Evolutionary conservation across 176 grass and related monocot genomes (phyloP), one percentile per base, ranked within the genome.

Genomic region (Aegilops tauschii): DNA sequence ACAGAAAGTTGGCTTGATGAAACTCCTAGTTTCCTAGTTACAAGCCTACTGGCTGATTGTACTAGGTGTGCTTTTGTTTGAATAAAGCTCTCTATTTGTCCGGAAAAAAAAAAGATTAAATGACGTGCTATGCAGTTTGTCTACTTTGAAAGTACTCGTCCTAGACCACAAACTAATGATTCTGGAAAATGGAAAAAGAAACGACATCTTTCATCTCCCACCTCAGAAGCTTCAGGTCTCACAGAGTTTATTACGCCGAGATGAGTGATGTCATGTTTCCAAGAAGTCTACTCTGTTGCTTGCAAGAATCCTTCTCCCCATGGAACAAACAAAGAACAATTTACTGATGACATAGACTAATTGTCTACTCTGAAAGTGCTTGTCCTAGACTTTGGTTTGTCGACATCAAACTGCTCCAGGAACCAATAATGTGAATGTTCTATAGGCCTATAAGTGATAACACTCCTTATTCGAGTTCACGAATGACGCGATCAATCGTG

Each of bases 221-320:
- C 62, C 63, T 44, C 17, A 17, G 5, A 54, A 82, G 63, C 5
- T 49, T 34, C 29, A 62, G 44, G 40, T 27, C 73, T 82, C 82
- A 54, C 29, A 63, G 61, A 78, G 47, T 82, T 70, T 23, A 44
- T 83, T 37, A 73, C 17, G 30, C 9, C 12, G n/a, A 50, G 30
- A 31, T 73, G 42, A 65, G 47, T 58, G 73, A 79, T 34, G 54
- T 20, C 23, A 52, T n/a, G 32, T 44, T 83, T 65, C 42, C 73
- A 54, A 47, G 25, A 90, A 83, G 80, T 87, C 84, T 73, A 61
- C 47, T 77, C 17, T 13, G 30, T 83, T 79, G 73, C 11, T 90
- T 87, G 74, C 58, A 87, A 79, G 65, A 54, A 73, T 59, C 39
- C 80, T 27, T 79, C 52, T 79, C 66, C 65, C 61, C 42, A 50